Evolutionary conservation across 768 basidiomycete species (phyloP), one percentile per base, ranked within the genome.

Genomic region (Rickenella mellea): DNA sequence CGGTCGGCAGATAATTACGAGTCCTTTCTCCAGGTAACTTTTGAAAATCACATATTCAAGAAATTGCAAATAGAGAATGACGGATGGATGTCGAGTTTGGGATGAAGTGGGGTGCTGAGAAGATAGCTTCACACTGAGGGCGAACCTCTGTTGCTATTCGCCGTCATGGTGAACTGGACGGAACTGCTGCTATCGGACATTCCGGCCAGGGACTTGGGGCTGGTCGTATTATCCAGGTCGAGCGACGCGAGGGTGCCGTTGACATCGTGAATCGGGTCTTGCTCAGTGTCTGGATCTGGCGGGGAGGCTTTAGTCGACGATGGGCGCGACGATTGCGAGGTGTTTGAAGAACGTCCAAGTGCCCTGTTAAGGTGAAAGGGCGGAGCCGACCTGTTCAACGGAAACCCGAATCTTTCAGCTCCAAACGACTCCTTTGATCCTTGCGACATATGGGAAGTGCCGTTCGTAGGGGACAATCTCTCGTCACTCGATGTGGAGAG

Each of bases 191-290:
- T n/a, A n/a, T n/a, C n/a, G n/a, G n/a, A n/a, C n/a, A n/a, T n/a
- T n/a, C n/a, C n/a, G n/a, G n/a, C n/a, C n/a, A n/a, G n/a, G n/a
- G n/a, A n/a, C n/a, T n/a, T n/a, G n/a, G n/a, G n/a, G n/a, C n/a
- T n/a, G n/a, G n/a, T n/a, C n/a, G n/a, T n/a, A n/a, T n/a, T n/a
- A 36, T 79, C 80, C 43, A 88, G 62, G 48, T 85, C 72, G 12
- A 88, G 71, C 56, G 78, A 84, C 26, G 85, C 82, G 28, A 89
- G 67, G 22, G 80, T 84, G 17, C 81, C 80, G 51, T 83, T 87
- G 40, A 89, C 59, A 58, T 86, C 83, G 28, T 75, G 74, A 49
- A 88, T 70, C 24, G 57, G 39, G 45, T 80, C 78, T 14, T 69
- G 65, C 38, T 74, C 74, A 45, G 63, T 55, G 51, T 27, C 54